Percentiles rank a stretch among this genome's conserved stretches.
These are phyloP conservation scores for Podospora conica DNA, from an alignment of 495 filamentous ascomycete genomes.

Conservation along the genomic window DNA sequence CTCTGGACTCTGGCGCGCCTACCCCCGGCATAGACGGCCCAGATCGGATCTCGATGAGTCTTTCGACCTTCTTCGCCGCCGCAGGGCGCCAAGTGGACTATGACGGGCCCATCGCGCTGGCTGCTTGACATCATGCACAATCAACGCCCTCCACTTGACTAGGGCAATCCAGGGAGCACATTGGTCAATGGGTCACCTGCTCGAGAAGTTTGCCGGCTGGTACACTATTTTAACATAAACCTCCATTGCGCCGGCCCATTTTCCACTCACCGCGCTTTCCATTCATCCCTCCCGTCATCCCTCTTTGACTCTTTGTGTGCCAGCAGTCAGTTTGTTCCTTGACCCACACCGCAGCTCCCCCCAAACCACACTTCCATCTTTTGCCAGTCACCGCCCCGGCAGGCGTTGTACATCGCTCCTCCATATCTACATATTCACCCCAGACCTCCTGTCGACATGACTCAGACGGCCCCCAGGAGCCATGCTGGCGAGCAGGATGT, in stretches of 20 bases:
- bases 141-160: slow-evolving; percentile 11
- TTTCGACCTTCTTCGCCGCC: neutral
- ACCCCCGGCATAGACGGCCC: slow-evolving; percentile 7
- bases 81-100: slow-evolving; percentile 4
- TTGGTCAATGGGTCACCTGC: slow-evolving; percentile 32
- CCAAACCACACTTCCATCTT: neutral
- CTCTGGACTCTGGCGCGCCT: neutral
- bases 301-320: neutral
- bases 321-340: neutral
- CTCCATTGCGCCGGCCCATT: neutral
- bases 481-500: slow-evolving; percentile 30
- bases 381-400: neutral
- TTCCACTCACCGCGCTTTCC: neutral
- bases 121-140: slow-evolving; percentile 9
- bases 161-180: slow-evolving; percentile 11
- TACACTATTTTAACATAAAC: neutral
- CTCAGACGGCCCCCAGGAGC: slow-evolving; percentile 22
- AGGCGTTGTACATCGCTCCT: neutral
- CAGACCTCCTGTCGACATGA: slow-evolving; percentile 25
- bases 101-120: neutral
- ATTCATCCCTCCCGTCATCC: too few species aligned
- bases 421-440: slow-evolving; percentile 9
- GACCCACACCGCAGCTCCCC: neutral
- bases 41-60: neutral
- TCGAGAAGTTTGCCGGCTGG: neutral